Conservation (phyloP, 805 yeast species). For the Candida saitoana region DNA sequence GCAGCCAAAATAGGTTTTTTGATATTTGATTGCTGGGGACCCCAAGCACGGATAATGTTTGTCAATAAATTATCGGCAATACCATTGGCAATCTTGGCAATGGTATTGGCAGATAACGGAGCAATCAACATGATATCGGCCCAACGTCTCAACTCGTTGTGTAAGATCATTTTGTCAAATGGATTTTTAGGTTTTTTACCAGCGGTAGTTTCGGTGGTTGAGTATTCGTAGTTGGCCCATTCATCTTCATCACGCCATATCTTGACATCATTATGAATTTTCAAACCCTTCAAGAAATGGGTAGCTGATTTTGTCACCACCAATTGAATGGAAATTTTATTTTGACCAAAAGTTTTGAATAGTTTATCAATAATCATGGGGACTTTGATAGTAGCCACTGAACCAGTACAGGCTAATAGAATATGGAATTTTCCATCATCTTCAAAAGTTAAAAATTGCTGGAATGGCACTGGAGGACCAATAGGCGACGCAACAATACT, state of each 20-base stretch:
- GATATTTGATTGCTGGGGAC: conserved; percentile 18
- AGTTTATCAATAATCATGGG: conserved; percentile 85
- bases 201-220: conserved; percentile 17
- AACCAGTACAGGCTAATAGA: conserved; percentile 89
- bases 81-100: conserved; percentile 43
- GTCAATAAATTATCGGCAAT: conserved; percentile 42
- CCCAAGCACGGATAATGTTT: conserved; percentile 41
- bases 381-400: conserved; percentile 93
- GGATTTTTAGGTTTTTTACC: conserved; percentile 28
- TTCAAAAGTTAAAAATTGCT: conserved; percentile 62
- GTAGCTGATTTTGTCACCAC: conserved; percentile 84
- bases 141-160: conserved; percentile 44
- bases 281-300: conserved; percentile 56
- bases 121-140: conserved; percentile 46
- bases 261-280: conserved; percentile 63
- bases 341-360: conserved; percentile 68
- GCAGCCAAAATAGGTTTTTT: conserved; percentile 44
- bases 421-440: conserved; percentile 88
- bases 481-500: conserved; percentile 53
- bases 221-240: conserved; percentile 55
- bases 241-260: conserved; percentile 94
- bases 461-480: conserved; percentile 70
- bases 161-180: conserved; percentile 35
- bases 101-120: conserved; percentile 43
- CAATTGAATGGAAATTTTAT: conserved; percentile 73